Conservation (phyloP, 352 stramenopile genomes). For the Phytophthora chlamydospora region DNA sequence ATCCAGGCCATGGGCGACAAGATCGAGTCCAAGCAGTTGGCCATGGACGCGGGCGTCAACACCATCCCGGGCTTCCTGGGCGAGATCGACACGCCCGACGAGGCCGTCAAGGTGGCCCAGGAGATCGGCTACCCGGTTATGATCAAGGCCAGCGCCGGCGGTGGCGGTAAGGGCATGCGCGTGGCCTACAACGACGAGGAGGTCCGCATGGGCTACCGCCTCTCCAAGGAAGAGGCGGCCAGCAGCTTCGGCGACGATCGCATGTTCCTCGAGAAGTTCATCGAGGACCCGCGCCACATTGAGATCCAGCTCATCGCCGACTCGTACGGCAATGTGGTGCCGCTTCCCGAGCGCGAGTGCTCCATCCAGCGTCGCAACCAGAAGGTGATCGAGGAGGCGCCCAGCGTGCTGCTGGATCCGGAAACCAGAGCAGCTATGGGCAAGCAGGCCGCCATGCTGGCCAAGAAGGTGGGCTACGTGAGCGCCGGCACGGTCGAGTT, state of each 20-base stretch:
- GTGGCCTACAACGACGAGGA: constrained; percentile 93
- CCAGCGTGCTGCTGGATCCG: constrained; percentile 87
- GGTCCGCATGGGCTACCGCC: constrained; percentile 83
- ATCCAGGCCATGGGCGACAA: constrained; percentile 96
- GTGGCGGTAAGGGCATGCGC: constrained; percentile 97
- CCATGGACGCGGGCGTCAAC: constrained; percentile 90
- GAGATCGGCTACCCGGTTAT: constrained; percentile 98
- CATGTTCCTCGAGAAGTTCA: constrained; percentile 97
- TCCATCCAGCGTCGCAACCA: constrained; percentile 97
- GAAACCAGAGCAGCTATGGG: constrained; percentile 86
- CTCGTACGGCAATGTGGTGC: constrained; percentile 88
- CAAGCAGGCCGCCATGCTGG: constrained; percentile 91
- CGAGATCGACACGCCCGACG: constrained; percentile 74
- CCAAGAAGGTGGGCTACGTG: constrained; percentile 93
- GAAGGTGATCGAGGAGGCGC: constrained; percentile 97
- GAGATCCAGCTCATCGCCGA: constrained; percentile 98
- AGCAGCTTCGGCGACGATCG: constrained; percentile 96
- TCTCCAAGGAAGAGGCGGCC: constrained; percentile 88
- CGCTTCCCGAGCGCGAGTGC: constrained; percentile 96
- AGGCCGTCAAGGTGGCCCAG: constrained; percentile 86
- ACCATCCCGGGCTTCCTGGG: constrained; percentile 96
- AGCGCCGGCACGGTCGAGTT: constrained; percentile 98
- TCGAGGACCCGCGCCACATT: constrained; percentile 97
- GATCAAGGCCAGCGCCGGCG: constrained; percentile 96
- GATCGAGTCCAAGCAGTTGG: constrained; percentile 95